These are phyloP conservation scores for Berkeleyomyces basicola DNA, from an alignment of 2,329 filamentous ascomycete species.

Conservation along the genomic window DNA sequence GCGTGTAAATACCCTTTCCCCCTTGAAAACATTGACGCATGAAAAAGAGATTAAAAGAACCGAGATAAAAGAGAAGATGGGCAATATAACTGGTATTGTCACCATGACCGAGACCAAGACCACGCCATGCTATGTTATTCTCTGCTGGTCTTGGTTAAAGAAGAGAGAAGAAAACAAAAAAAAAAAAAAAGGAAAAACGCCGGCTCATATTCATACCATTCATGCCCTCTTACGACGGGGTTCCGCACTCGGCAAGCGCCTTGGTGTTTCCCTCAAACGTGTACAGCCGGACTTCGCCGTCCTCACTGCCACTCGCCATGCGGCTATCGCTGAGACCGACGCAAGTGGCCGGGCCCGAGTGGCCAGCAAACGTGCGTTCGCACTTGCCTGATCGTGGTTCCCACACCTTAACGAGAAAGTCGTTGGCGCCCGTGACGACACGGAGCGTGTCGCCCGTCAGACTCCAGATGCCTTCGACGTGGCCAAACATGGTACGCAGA, in stretches of 20 bases:
- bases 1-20: not conserved
- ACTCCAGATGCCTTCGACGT: slow-evolving; percentile 91
- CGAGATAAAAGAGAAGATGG: slow-evolving; percentile 1
- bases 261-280: slow-evolving; percentile 44
- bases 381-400: slow-evolving; percentile 82
- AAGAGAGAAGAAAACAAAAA: not conserved
- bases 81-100: not conserved
- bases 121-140: too few relatives aligned
- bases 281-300: slow-evolving; percentile 77
- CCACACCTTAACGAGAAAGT: slow-evolving; percentile 89
- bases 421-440: slow-evolving; percentile 77
- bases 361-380: slow-evolving; percentile 81
- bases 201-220: slow-evolving; percentile 6
- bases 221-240: slow-evolving; percentile 30
- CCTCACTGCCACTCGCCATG: slow-evolving; percentile 84
- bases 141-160: too few relatives aligned
- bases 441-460: slow-evolving; percentile 77
- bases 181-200: not conserved
- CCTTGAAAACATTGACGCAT: not conserved
- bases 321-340: slow-evolving; percentile 78
- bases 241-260: slow-evolving; percentile 32
- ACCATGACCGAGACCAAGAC: too few relatives aligned
- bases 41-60: not conserved
- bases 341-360: slow-evolving; percentile 82
- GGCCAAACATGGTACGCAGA: slow-evolving; percentile 86